A percentile compares a stretch with the other conserved stretches of the same genome.
These are phyloP conservation scores for Uronychia setigera DNA, from an alignment of 73 alveolate genomes.

Conservation along the genomic window DNA sequence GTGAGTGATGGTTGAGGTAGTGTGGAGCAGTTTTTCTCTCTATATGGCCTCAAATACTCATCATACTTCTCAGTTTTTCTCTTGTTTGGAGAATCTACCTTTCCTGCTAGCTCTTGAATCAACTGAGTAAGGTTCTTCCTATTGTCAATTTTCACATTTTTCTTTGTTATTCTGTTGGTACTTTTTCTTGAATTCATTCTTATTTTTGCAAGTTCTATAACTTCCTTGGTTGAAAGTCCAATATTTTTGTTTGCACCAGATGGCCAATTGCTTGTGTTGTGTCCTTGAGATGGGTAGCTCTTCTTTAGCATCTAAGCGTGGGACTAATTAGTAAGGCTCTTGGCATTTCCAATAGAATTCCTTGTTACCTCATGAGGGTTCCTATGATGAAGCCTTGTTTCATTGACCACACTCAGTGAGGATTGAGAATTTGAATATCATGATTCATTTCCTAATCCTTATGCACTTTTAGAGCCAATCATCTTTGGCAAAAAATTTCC, in stretches of 20 bases:
- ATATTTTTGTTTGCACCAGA: neutral
- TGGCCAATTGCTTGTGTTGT: neutral
- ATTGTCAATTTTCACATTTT: neutral
- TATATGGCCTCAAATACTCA: neutral
- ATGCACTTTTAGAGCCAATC: too few species aligned
- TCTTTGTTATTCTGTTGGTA: neutral
- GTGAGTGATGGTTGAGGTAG: constrained; percentile 4
- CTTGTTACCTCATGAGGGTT: neutral
- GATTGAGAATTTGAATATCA: neutral
- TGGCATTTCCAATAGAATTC: too few species aligned
- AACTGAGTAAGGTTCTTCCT: neutral
- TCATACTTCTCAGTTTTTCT: neutral
- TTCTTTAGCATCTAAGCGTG: too few species aligned
- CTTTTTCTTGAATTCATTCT: neutral
- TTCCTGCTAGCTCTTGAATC: neutral
- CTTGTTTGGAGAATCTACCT: too few species aligned
- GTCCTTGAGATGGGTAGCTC: neutral
- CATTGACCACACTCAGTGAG: neutral
- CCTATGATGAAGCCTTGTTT: neutral
- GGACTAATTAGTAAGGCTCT: too few species aligned
- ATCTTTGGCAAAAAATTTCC: too few species aligned
- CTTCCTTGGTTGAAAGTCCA: neutral
- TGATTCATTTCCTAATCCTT: neutral
- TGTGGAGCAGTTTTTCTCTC: neutral
- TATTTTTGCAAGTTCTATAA: neutral